Conservation (phyloP, 352 stramenopile genomes). For the Phytophthora kernoviae region DNA sequence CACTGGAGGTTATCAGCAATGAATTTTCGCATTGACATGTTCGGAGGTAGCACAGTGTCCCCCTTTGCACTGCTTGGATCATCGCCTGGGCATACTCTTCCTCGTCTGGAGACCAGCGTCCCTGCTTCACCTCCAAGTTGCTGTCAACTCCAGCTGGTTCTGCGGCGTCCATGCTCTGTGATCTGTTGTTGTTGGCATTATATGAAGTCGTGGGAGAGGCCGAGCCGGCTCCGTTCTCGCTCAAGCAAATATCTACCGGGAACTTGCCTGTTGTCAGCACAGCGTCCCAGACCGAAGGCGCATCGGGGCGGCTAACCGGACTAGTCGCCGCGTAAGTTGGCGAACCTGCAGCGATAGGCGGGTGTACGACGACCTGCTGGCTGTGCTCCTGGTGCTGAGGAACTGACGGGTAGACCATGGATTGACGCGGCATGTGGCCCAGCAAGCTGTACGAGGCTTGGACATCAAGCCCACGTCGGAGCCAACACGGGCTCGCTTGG, state of each 20-base stretch:
- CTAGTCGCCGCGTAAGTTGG: conserved; percentile 14
- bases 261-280: conserved; percentile 67
- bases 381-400: conserved; percentile 20
- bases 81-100: conserved; percentile 60
- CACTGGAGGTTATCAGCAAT: conserved; percentile 61
- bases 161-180: conserved; percentile 16
- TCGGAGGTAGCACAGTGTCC: conserved; percentile 50
- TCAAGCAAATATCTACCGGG: conserved; percentile 64
- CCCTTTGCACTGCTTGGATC: conserved; percentile 56
- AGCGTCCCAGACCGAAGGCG: conserved; percentile 66
- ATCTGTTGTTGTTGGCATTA: conserved; percentile 17
- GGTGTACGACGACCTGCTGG: conserved; percentile 11
- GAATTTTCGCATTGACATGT: conserved; percentile 63
- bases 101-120: conserved; percentile 60
- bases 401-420: conserved; percentile 35
- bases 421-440: conserved; percentile 32
- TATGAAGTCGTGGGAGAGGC: conserved; percentile 13
- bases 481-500: conserved; percentile 41
- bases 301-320: conserved; percentile 8
- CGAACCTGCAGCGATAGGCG: conserved; percentile 9
- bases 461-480: conserved; percentile 41
- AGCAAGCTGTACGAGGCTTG: conserved; percentile 37
- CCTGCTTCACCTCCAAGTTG: conserved; percentile 44
- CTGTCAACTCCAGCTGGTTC: conserved; percentile 19
- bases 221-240: conserved; percentile 25